Conservation (phyloP, 371 early-diverging fungal species). For the Actinomortierella wolfii region DNA sequence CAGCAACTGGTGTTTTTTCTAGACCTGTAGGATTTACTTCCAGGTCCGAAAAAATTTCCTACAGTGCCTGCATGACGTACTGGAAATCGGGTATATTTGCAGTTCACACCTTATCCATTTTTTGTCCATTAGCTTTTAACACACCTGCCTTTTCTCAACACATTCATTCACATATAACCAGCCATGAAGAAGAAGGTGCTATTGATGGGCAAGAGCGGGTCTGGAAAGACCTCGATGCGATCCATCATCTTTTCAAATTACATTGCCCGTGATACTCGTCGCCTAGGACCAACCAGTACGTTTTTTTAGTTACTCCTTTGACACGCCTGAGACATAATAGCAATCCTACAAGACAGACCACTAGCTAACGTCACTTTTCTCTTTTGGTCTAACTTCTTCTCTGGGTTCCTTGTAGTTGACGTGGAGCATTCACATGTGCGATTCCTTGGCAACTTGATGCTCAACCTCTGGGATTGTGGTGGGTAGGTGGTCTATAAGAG, state of each 20-base stretch:
- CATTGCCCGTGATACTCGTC: conserved; percentile 91
- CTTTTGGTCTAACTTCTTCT: not conserved
- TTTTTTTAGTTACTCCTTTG: not conserved
- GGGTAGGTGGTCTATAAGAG: conserved; percentile 54
- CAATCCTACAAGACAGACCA: not conserved
- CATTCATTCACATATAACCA: too few species aligned
- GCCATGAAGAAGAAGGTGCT: conserved; percentile 62
- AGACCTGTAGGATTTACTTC: too few species aligned
- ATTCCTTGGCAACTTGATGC: conserved; percentile 91
- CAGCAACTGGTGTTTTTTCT: too few species aligned
- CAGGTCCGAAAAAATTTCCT: too few species aligned
- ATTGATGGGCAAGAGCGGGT: conserved; percentile 97
- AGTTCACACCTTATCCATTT: too few species aligned
- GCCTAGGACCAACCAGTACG: conserved; percentile 93
- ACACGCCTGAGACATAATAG: conserved; percentile 9
- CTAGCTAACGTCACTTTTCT: not conserved
- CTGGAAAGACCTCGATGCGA: conserved; percentile 98
- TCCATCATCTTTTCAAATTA: conserved; percentile 97
- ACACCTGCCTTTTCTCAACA: too few species aligned
- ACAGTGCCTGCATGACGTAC: too few species aligned
- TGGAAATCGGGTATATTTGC: too few species aligned
- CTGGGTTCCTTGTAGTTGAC: conserved; percentile 68
- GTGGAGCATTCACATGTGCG: conserved; percentile 96
- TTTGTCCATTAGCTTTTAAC: too few species aligned
- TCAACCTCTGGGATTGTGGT: conserved; percentile 97